Evolutionary conservation across 1,284 basidiomycete genomes (phyloP).

Genomic region (Ustilago hordei): DNA sequence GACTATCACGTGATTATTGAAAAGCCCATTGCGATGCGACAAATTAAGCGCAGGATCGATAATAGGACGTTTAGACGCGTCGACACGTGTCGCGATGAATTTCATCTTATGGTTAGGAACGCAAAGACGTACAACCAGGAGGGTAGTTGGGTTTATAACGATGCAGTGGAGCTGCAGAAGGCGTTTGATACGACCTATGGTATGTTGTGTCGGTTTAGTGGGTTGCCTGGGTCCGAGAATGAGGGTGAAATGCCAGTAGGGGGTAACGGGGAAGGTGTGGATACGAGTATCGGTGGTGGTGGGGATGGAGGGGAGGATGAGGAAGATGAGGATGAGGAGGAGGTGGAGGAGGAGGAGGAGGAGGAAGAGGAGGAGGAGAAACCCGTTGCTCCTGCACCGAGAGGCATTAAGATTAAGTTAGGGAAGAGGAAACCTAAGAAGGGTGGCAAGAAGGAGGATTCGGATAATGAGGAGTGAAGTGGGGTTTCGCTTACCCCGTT

Average conservation of each 20-base stretch:
- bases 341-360: slow-evolving; percentile 32
- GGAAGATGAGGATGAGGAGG: slow-evolving; percentile 17
- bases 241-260: slow-evolving; percentile 35
- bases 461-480: slow-evolving; percentile 34
- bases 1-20: slow-evolving; percentile 79
- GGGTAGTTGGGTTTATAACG: slow-evolving; percentile 92
- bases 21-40: slow-evolving; percentile 85
- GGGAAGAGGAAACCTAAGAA: slow-evolving; percentile 34
- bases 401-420: slow-evolving; percentile 53
- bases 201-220: slow-evolving; percentile 49
- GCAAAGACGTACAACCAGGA: slow-evolving; percentile 75
- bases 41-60: slow-evolving; percentile 84
- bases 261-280: slow-evolving; percentile 12
- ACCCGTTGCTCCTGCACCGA: slow-evolving; percentile 21
- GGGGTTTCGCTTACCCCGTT: neutral
- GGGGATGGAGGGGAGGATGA: slow-evolving; percentile 21
- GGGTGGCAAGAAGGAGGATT: slow-evolving; percentile 25
- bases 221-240: slow-evolving; percentile 55
- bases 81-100: slow-evolving; percentile 81
- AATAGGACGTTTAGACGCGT: slow-evolving; percentile 82
- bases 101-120: slow-evolving; percentile 90
- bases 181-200: slow-evolving; percentile 65
- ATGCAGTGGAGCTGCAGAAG: slow-evolving; percentile 74
- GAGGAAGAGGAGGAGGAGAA: slow-evolving; percentile 45
- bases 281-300: slow-evolving; percentile 13